Evolutionary conservation across 78 protist species (phyloP).

Genomic region (Anaeramoeba ignava): DNA sequence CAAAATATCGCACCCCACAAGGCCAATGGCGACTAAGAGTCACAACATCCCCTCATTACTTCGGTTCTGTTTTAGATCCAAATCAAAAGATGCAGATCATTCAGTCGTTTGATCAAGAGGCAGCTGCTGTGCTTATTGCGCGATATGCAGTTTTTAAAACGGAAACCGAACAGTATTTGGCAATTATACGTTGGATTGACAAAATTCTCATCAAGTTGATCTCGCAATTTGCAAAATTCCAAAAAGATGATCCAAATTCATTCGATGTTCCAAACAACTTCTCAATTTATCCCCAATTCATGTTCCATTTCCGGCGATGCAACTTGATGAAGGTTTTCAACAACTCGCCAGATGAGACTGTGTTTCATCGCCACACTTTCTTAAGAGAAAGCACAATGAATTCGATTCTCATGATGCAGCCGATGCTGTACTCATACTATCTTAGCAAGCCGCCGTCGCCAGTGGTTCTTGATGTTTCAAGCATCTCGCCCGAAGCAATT

Average conservation of each 20-base stretch:
- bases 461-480: background rate
- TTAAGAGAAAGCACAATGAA: slow-evolving; percentile 44
- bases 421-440: slow-evolving; percentile 67
- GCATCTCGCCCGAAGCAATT: slow-evolving; percentile 32
- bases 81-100: background rate
- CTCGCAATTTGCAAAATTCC: background rate
- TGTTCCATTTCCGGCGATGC: slow-evolving; percentile 94
- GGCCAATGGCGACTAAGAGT: background rate
- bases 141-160: background rate
- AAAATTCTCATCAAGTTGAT: slow-evolving; percentile 63
- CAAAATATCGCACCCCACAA: slow-evolving; percentile 4
- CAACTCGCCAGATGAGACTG: slow-evolving; percentile 88
- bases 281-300: slow-evolving; percentile 83
- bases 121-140: slow-evolving; percentile 3
- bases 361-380: slow-evolving; percentile 45
- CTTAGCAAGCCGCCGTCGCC: slow-evolving; percentile 9
- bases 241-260: slow-evolving; percentile 51
- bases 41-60: background rate
- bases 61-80: background rate
- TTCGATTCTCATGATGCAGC: slow-evolving; percentile 88
- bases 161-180: background rate
- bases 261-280: slow-evolving; percentile 56
- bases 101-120: slow-evolving; percentile 7
- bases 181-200: background rate
- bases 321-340: slow-evolving; percentile 72